Evolutionary conservation across 345 rosid species (phyloP).

Genomic region (Mallotus nudiflorus): DNA sequence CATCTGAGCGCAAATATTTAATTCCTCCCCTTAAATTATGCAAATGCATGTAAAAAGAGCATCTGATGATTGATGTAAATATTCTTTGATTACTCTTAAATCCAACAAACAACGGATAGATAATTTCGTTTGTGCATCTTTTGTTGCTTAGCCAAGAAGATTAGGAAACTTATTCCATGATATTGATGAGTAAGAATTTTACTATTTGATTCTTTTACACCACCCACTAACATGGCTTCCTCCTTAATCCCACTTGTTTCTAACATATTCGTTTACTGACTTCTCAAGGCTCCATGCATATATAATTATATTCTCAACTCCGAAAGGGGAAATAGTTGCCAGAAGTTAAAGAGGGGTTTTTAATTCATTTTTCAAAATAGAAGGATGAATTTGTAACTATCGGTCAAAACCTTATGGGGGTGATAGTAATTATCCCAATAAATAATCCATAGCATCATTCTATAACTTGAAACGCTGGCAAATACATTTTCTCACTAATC

Average conservation of each 20-base stretch:
- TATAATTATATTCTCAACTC: no score
- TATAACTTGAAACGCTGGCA: conserved; percentile 5
- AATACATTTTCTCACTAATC: conserved; percentile 7
- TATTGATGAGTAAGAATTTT: conserved; percentile 34
- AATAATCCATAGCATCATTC: background rate
- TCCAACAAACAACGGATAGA: conserved; percentile 9
- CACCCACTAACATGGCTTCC: conserved; percentile 19
- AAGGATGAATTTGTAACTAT: no score
- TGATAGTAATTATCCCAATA: no score
- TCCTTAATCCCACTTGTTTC: conserved; percentile 9
- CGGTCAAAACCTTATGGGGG: no score
- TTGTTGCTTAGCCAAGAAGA: conserved; percentile 38
- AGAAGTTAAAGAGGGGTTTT: no score
- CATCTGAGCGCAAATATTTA: no score
- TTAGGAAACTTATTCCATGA: conserved; percentile 34
- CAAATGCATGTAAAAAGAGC: background rate
- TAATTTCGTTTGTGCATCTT: conserved; percentile 18
- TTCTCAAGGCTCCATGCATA: background rate
- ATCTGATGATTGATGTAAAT: background rate
- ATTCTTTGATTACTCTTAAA: conserved; percentile 2
- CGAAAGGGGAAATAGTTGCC: no score
- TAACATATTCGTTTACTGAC: conserved; percentile 27
- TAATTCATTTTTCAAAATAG: no score
- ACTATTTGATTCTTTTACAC: conserved; percentile 13
- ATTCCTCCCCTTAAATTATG: background rate